Base-by-base conservation (phyloP, 2,329 filamentous ascomycete genomes). In the Nigrograna mackinnonii region DNA sequence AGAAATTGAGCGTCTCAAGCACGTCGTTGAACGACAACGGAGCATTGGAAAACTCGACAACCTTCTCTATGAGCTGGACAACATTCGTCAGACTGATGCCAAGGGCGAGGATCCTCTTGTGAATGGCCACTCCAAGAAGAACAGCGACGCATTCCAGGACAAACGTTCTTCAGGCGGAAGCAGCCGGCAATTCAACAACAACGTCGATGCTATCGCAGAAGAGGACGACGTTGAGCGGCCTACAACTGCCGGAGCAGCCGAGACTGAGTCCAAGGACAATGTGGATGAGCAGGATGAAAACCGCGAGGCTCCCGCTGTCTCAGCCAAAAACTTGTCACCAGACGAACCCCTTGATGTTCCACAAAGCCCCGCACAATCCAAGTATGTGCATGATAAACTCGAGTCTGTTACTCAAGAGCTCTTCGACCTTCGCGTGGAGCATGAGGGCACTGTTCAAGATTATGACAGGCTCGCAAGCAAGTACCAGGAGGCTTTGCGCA, bases 41-140 rank as follows among this genome's bases (percentile, higher is more conserved):
- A 96, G 91, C 65, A 82, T 99, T 3, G 94, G 94, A 30, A 95
- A 96, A 68, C 80, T 99, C 3, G 94, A 99, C 64, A 95, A 87
- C 39, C 79, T 99, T 6, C 80, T 99, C 0, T 85, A 95, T 55
- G 94, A 99, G 61, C 80, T 97, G 7, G 94, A 97, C 59, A 79
- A 86, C 26, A 66, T 71, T 41, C 62, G 63, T 16, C 67, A 70
- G 37, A 55, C 52, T 5, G 68, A 70, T n/a, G 43, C 52, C 16
- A 65, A 64, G 41, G 49, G 43, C 11, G 64, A 67, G 21, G 59
- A 64, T 5, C 21, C 51, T 3, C 32, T 58, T 7, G 42, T 55
- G 11, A 72, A 72, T 30, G 69, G 67, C 6, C 64, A 72, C 35
- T 55, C 57, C 6, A 59, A 56, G 36, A 56, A 54, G 3, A 46